phyloP scores from a whole-genome alignment of 2,329 filamentous ascomycete species.

The Fusarium sp. region DNA sequence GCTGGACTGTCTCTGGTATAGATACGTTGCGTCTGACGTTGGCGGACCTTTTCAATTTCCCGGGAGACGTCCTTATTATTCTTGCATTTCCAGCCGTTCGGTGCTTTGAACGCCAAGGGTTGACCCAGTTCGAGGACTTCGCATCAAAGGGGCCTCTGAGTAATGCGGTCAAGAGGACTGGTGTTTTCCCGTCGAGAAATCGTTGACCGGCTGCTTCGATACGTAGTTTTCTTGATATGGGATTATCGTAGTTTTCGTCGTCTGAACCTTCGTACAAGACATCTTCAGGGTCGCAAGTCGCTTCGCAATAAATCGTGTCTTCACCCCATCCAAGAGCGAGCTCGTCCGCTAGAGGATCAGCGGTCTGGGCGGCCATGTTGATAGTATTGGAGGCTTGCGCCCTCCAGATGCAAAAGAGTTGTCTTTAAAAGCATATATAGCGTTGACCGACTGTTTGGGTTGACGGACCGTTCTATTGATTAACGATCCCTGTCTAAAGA shows the following conservation, averaged over 20 bases:
- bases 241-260: conserved; percentile 62
- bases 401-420: conserved; percentile 11
- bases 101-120: conserved; percentile 51
- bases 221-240: conserved; percentile 60
- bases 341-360: conserved; percentile 22
- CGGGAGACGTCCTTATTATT: conserved; percentile 30
- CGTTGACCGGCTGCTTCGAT: conserved; percentile 70
- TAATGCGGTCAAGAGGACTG: conserved; percentile 69
- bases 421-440: conserved; percentile 7
- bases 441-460: background rate
- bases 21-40: conserved; percentile 27
- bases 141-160: conserved; percentile 71
- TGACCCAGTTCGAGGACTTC: conserved; percentile 46
- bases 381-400: conserved; percentile 25
- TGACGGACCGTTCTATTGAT: background rate
- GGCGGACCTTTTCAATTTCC: conserved; percentile 27
- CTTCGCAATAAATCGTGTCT: conserved; percentile 60
- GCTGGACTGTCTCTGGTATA: conserved; percentile 29
- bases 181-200: conserved; percentile 67
- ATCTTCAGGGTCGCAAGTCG: conserved; percentile 56
- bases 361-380: conserved; percentile 27
- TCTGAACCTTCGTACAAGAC: conserved; percentile 69
- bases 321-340: conserved; percentile 42
- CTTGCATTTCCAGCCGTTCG: conserved; percentile 30
- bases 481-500: background rate